A percentile compares a stretch with the other conserved stretches of the same genome.
phyloP scores from a whole-genome alignment of 805 yeast genomes.

The Candida piceae region DNA sequence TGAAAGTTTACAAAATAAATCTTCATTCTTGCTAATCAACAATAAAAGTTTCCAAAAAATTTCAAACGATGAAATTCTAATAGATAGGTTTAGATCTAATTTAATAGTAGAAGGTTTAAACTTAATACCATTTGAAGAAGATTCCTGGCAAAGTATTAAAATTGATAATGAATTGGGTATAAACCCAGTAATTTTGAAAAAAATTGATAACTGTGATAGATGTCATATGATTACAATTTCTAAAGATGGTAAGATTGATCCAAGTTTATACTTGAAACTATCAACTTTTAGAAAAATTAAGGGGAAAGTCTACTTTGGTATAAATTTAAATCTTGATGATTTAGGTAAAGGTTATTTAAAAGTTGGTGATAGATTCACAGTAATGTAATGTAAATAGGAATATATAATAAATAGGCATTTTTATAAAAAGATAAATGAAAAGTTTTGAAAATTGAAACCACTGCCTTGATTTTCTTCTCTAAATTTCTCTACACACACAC shows the following conservation, averaged over 20 bases:
- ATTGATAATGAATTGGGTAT: constrained; percentile 14
- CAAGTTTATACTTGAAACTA: constrained; percentile 30
- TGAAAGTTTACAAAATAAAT: constrained; percentile 28
- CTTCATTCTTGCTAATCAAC: constrained; percentile 35
- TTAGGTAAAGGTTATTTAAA: constrained; percentile 8
- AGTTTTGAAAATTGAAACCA: no score
- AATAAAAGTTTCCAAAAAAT: constrained; percentile 25
- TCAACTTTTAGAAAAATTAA: constrained; percentile 29
- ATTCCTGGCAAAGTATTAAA: constrained; percentile 28
- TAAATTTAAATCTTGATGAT: constrained; percentile 20
- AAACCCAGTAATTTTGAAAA: constrained; percentile 9
- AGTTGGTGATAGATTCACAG: constrained; percentile 13
- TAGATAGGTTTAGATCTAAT: constrained; percentile 34
- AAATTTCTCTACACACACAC: no score
- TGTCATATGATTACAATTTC: constrained; percentile 43
- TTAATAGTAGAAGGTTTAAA: constrained; percentile 24
- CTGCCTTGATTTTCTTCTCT: no score
- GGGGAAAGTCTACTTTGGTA: constrained; percentile 38
- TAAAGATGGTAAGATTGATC: constrained; percentile 30
- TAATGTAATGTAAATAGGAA: no score
- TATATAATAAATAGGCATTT: no score
- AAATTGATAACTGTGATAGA: constrained; percentile 32
- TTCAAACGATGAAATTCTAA: constrained; percentile 7
- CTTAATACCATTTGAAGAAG: constrained; percentile 33
- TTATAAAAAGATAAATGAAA: no score